These are phyloP conservation scores for Apiotrichum montevideense DNA, from an alignment of 1,284 basidiomycete genomes.

Conservation along the genomic window DNA sequence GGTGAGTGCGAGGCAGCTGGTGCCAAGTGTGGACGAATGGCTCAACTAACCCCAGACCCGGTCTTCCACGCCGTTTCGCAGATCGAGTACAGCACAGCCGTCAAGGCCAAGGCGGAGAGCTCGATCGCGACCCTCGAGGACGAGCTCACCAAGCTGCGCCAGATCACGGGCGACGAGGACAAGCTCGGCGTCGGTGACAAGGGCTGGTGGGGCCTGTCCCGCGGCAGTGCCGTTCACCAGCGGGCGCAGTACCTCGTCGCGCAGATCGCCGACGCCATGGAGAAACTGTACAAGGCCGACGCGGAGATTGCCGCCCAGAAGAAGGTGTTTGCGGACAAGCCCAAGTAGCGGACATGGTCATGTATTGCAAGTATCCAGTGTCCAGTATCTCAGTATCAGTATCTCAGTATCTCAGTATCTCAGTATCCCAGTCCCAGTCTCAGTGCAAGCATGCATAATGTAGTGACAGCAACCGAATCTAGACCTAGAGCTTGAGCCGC, in stretches of 20 bases:
- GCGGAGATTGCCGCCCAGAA: slow-evolving; percentile 62
- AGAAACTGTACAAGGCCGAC: slow-evolving; percentile 63
- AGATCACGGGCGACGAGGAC: slow-evolving; percentile 50
- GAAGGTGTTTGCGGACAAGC: slow-evolving; percentile 48
- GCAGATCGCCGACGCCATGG: slow-evolving; percentile 65
- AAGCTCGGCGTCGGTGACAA: slow-evolving; percentile 26
- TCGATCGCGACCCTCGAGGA: slow-evolving; percentile 66
- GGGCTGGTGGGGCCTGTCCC: slow-evolving; percentile 43
- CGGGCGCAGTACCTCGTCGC: slow-evolving; percentile 64
- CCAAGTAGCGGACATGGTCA: not conserved
- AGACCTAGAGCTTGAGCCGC: slow-evolving; percentile 35
- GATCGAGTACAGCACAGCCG: slow-evolving; percentile 67
- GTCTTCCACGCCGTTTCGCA: slow-evolving; percentile 78
- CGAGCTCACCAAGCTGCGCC: slow-evolving; percentile 64
- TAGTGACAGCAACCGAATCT: not conserved
- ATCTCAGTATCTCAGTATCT: too few species aligned
- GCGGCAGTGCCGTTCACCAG: slow-evolving; percentile 55
- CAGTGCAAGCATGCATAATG: not conserved
- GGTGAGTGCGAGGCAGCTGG: slow-evolving; percentile 50
- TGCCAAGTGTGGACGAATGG: not conserved
- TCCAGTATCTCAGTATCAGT: too few species aligned
- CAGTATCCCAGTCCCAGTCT: too few species aligned
- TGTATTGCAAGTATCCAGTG: too few species aligned
- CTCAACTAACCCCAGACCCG: slow-evolving; percentile 52
- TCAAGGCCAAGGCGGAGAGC: slow-evolving; percentile 61